These are phyloP conservation scores for Jasminum sambac DNA, from an alignment of 257 asterid species.

Conservation along the genomic window DNA sequence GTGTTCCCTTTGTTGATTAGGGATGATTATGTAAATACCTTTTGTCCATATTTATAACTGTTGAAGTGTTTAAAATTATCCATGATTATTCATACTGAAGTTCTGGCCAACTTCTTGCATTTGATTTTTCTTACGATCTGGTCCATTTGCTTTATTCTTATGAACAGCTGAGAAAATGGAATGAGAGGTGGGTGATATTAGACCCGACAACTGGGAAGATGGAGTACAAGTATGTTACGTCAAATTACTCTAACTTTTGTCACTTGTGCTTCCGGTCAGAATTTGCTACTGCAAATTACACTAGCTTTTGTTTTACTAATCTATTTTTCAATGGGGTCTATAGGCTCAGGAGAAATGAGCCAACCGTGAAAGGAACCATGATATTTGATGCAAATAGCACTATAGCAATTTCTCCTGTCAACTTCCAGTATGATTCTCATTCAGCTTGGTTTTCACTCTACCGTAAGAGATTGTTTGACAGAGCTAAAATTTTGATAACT, in stretches of 20 bases:
- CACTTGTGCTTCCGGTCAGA: slow-evolving; percentile 6
- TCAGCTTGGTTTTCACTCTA: slow-evolving; percentile 16
- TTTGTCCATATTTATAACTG: background rate
- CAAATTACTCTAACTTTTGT: slow-evolving; percentile 9
- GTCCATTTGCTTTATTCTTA: slow-evolving; percentile 22
- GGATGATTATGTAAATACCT: background rate
- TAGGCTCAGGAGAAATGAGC: slow-evolving; percentile 90
- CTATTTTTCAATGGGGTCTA: slow-evolving; percentile 27
- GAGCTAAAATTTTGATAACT: too few relatives aligned
- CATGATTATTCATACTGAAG: background rate
- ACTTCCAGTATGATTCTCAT: slow-evolving; percentile 76
- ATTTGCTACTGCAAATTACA: slow-evolving; percentile 29
- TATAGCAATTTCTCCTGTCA: slow-evolving; percentile 87
- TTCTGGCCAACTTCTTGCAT: slow-evolving; percentile 16
- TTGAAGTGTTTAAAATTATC: background rate
- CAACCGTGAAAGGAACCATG: slow-evolving; percentile 81
- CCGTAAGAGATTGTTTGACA: background rate
- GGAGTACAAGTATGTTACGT: slow-evolving; percentile 87
- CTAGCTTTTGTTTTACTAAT: slow-evolving; percentile 5
- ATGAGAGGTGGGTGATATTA: slow-evolving; percentile 96
- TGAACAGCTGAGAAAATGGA: slow-evolving; percentile 90
- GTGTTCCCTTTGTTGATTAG: background rate
- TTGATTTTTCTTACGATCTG: slow-evolving; percentile 9
- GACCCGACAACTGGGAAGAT: slow-evolving; percentile 98
- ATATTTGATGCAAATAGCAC: slow-evolving; percentile 90